Evolutionary conservation across 2,329 filamentous ascomycete species (phyloP).

Genomic region (Sporothrix pallida): DNA sequence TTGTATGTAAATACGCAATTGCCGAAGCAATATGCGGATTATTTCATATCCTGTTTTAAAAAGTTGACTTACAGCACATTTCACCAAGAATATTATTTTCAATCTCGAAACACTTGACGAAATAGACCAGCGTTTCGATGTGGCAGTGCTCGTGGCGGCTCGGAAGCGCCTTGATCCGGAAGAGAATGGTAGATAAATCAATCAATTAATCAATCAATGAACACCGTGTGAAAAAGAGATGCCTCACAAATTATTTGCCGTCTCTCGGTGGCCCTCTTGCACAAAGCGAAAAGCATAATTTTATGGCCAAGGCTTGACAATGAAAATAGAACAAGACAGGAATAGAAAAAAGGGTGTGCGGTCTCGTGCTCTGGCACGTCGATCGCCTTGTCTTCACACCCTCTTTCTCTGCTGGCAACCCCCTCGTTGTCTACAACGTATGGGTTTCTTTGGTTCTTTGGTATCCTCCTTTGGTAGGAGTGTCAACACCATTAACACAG

Average conservation of each 20-base stretch:
- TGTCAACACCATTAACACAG: background rate
- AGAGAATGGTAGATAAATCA: background rate
- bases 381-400: slow-evolving; percentile 12
- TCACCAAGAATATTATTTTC: background rate
- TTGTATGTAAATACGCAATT: no score
- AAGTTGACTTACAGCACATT: no score
- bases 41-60: background rate
- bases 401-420: background rate
- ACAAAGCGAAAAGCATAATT: background rate
- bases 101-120: slow-evolving; percentile 11
- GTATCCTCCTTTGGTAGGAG: no score
- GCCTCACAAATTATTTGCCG: background rate
- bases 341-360: slow-evolving; percentile 14
- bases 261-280: background rate
- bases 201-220: background rate
- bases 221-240: background rate
- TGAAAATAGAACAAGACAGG: background rate
- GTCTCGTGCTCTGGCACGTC: slow-evolving; percentile 20
- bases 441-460: background rate
- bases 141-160: slow-evolving; percentile 20
- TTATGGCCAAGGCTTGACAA: background rate
- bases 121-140: background rate
- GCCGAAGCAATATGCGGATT: background rate
- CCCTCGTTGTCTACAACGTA: background rate
- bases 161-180: background rate